Evolutionary conservation across 2,329 filamentous ascomycete genomes (phyloP).

Genomic region (Penicillium verrucosum): DNA sequence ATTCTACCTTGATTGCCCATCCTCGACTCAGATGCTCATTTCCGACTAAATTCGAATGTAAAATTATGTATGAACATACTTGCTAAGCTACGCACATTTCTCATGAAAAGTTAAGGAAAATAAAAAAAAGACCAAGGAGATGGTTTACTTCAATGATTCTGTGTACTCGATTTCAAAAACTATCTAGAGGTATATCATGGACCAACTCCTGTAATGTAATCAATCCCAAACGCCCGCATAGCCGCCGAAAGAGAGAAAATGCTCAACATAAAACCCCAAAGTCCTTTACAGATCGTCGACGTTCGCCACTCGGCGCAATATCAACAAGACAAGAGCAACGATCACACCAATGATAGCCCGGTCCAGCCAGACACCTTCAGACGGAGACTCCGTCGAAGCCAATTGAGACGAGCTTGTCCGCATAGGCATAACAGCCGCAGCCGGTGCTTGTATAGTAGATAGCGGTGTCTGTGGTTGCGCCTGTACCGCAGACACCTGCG

Average conservation of each 20-base stretch:
- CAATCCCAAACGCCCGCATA: conserved; percentile 2
- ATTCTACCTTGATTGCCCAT: conserved; percentile 20
- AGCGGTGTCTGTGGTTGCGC: not conserved
- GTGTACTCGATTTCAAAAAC: not conserved
- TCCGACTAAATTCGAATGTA: not conserved
- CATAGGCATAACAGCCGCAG: not conserved
- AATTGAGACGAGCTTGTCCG: not conserved
- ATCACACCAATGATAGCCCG: conserved; percentile 72
- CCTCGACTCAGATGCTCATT: no score
- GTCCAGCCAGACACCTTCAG: conserved; percentile 72
- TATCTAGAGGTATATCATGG: conserved; percentile 3
- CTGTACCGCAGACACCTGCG: not conserved
- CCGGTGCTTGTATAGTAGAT: not conserved
- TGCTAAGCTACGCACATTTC: not conserved
- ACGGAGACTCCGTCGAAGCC: not conserved
- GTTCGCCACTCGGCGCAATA: conserved; percentile 51
- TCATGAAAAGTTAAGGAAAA: not conserved
- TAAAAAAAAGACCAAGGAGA: not conserved
- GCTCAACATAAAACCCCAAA: not conserved
- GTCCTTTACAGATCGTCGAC: conserved; percentile 23
- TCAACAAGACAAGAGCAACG: conserved; percentile 66
- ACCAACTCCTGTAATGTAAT: not conserved
- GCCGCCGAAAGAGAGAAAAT: not conserved
- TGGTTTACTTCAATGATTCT: not conserved
- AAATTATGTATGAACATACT: not conserved